Evolutionary conservation across 306 rosid species (phyloP).

Genomic region (Rubus parviflorus): DNA sequence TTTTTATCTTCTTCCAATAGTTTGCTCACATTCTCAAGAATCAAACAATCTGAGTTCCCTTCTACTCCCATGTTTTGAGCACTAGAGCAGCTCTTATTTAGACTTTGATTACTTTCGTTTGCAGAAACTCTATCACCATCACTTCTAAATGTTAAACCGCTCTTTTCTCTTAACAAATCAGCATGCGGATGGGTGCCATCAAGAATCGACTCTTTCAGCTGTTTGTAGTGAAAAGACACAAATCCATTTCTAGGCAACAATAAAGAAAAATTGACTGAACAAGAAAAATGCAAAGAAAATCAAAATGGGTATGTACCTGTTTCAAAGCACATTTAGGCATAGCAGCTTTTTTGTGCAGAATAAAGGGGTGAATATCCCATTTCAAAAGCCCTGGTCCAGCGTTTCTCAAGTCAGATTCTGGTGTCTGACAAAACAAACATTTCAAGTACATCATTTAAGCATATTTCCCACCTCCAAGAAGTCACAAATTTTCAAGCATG

Average conservation of each 20-base stretch:
- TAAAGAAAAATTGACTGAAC: constrained; percentile 15
- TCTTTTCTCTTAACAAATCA: constrained; percentile 48
- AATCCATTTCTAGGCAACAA: constrained; percentile 8
- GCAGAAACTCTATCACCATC: constrained; percentile 18
- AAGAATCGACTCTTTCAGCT: constrained; percentile 68
- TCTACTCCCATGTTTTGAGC: constrained; percentile 30
- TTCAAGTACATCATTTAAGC: constrained; percentile 12
- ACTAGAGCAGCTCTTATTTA: constrained; percentile 25
- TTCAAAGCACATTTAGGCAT: constrained; percentile 49
- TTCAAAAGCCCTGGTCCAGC: constrained; percentile 39
- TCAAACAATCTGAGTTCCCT: constrained; percentile 25
- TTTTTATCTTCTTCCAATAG: constrained; percentile 17
- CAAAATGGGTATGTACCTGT: constrained; percentile 45
- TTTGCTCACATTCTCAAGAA: constrained; percentile 29
- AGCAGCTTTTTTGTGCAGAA: constrained; percentile 50
- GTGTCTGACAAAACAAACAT: constrained; percentile 38
- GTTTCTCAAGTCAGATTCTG: constrained; percentile 34
- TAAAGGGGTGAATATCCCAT: constrained; percentile 50
- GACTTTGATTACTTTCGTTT: constrained; percentile 31
- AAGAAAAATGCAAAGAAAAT: constrained; percentile 17
- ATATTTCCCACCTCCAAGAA: constrained; percentile 11
- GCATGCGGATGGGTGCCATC: constrained; percentile 56
- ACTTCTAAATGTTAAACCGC: constrained; percentile 43
- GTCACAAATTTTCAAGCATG: background rate
- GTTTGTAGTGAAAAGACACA: constrained; percentile 25